A percentile compares a stretch with the other conserved stretches of the same genome.
Conservation (phyloP, 1,284 basidiomycete genomes). For the Leccinum subfulvum region DNA sequence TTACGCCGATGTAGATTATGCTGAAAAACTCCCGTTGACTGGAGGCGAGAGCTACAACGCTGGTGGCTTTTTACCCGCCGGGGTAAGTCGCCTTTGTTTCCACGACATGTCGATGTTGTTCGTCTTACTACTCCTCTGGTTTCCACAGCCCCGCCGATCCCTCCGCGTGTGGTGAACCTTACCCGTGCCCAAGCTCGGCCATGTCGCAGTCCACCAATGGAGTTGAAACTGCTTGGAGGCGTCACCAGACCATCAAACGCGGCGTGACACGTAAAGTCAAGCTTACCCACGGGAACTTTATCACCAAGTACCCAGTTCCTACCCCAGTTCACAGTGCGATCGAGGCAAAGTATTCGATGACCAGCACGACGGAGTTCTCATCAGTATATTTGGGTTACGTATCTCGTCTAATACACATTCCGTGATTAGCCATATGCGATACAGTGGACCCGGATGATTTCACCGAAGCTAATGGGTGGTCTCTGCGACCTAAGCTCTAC, state of each 20-base stretch:
- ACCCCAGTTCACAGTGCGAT: conserved; percentile 84
- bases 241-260: conserved; percentile 88
- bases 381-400: conserved; percentile 40
- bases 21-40: conserved; percentile 73
- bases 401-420: conserved; percentile 5
- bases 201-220: conserved; percentile 63
- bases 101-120: neutral
- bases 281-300: conserved; percentile 89
- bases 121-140: neutral
- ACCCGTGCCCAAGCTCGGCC: conserved; percentile 60
- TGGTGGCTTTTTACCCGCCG: conserved; percentile 69
- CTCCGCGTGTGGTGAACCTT: conserved; percentile 65
- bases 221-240: conserved; percentile 73
- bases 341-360: conserved; percentile 74
- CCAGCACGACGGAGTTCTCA: conserved; percentile 83
- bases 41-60: conserved; percentile 50
- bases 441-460: conserved; percentile 97
- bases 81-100: conserved; percentile 43
- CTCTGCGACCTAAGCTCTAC: conserved; percentile 82
- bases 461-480: conserved; percentile 75
- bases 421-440: conserved; percentile 76
- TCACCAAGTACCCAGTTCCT: conserved; percentile 88
- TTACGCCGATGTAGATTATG: conserved; percentile 63
- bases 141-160: conserved; percentile 52
- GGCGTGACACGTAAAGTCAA: conserved; percentile 94